A percentile compares a stretch with the other conserved stretches of the same genome.
These are phyloP conservation scores for Oryza australiensis DNA, from an alignment of 176 grass and related monocot species.

Conservation along the genomic window DNA sequence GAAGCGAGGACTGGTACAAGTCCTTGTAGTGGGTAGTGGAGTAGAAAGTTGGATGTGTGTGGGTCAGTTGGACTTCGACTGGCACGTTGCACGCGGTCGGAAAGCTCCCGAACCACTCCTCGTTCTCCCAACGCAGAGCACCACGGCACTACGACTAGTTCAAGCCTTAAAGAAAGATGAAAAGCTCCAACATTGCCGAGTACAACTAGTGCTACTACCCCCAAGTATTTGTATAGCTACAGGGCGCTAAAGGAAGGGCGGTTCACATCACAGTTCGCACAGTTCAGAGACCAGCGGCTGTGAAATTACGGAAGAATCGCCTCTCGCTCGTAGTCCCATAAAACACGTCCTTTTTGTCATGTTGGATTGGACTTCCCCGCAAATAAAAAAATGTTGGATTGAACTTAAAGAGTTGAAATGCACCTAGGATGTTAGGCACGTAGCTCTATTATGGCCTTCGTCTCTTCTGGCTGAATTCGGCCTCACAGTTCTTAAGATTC, in stretches of 20 bases:
- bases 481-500: too few species aligned
- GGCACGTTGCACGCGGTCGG: background rate
- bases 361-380: constrained; percentile 17
- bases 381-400: constrained; percentile 14
- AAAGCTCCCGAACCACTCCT: constrained; percentile 29
- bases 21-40: constrained; percentile 20
- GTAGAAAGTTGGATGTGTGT: background rate
- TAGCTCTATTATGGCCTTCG: background rate
- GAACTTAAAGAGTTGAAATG: background rate
- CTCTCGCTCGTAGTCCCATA: background rate
- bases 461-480: background rate
- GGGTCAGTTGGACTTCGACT: constrained; percentile 23
- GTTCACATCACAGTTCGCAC: background rate
- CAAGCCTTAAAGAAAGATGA: background rate
- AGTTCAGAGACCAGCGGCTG: background rate
- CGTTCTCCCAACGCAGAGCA: background rate
- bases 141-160: background rate
- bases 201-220: background rate
- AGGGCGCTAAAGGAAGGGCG: background rate
- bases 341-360: background rate
- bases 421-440: background rate
- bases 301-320: background rate
- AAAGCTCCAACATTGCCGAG: constrained; percentile 14
- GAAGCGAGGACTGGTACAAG: background rate
- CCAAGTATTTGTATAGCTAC: background rate